Evolutionary conservation across 1,284 basidiomycete species (phyloP), one percentile per base, ranked within the genome.

Genomic region (Ceratobasidium sp.): DNA sequence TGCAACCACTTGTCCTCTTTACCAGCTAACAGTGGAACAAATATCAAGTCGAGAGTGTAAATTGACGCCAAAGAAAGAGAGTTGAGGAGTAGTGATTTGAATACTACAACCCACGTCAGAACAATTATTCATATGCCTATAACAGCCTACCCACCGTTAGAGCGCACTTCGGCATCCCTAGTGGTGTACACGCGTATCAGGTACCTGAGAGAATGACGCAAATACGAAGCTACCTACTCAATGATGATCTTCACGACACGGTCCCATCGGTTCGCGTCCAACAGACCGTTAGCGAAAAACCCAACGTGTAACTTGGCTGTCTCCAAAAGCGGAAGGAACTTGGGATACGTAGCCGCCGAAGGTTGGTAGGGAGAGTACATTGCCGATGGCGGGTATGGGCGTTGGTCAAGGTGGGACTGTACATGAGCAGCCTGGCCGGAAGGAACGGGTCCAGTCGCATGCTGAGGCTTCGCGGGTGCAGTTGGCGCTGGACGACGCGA

Each of bases 41-140:
- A 80, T 17, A 92, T 76, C 43, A 88, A 76, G 74, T 92, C 89
- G 76, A 91, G 90, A 15, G 84, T 80, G 75, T 87, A 91, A 70
- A 92, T 87, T 12, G 88, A 91, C 17, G 83, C 77, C 68, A 93
- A 77, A 0, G 89, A 89, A 25, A 92, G 79, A 4, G 80, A 78
- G 75, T 93, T 93, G 60, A 92, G 82, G 10, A 90, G 78, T 17
- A 89, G 75, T 0, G 88, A 90, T 79, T 92, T 93, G 78, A 86
- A 82, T 49, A 91, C 77, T 76, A 40, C 25, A 54, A 40, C n/a
- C 27, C 20, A 45, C 40, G 68, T 68, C 45, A 71, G 22, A 49
- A 31, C 31, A 22, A 40, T 54, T 20, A 47, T 34, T 27, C 49
- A 47, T 31, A 64, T 29, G 35, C 50, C 17, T 25, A 25, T 54